Base-by-base conservation (phyloP, 2,329 filamentous ascomycete species). In the Emmonsiellopsis sp. region DNA sequence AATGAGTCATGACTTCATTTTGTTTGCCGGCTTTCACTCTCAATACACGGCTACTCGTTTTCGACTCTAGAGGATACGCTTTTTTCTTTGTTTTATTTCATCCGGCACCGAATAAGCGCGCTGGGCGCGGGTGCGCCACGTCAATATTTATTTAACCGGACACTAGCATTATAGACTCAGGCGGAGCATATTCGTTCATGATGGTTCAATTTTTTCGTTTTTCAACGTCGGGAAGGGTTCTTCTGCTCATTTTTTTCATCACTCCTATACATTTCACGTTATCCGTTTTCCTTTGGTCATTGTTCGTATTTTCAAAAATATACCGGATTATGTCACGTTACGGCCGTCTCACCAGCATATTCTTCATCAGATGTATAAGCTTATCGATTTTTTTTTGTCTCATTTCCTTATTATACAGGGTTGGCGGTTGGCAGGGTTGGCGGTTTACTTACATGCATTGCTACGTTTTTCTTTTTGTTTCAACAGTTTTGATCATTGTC, bases 101-200 rank as follows among this genome's bases (percentile, higher is more conserved):
- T 39, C 32, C 42, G 32, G 21, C 45, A 31, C 21, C 10, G 45
- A 13, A 31, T 34, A 53, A 53, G 49, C 42, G 53, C 57, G 57
- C 57, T 46, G 57, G 57, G 53, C 55, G 53, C 53, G 53, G 50
- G 42, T 53, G 46, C 55, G 48, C 42, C 44, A 52, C 33, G 37
- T 10, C 33, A 49, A 52, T 50, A 42, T 46, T 44, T 40, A 13
- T 49, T 49, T 47, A 53, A 58, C 52, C 53, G 55, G 56, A 57
- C 40, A 57, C 53, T 51, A 55, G 55, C 51, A 55, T 59, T 53
- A 59, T 59, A 59, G 57, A 59, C 56, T 58, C 45, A 56, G 55
- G 32, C 51, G 55, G 57, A 53, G 57, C 56, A 58, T 58, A 53
- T 57, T 42, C 40, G 51, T 48, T 39, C 7, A 43, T 51, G 27